Conservation (phyloP, 768 basidiomycete species). For the Guyanaporus albipodus region DNA sequence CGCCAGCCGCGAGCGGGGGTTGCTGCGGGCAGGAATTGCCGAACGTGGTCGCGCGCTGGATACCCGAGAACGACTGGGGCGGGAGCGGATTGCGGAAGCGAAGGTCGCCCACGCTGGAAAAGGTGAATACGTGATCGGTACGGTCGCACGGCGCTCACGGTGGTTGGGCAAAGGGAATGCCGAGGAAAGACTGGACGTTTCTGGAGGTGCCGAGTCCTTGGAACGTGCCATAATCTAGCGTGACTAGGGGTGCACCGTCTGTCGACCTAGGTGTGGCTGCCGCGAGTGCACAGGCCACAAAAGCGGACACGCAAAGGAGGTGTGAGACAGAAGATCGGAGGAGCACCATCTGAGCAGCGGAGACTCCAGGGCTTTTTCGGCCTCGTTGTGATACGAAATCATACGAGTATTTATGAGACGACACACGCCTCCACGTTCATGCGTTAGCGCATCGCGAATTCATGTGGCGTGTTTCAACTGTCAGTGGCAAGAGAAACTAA, state of each 20-base stretch:
- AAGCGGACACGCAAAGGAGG: neutral
- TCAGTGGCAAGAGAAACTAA: no score
- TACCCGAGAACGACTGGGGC: neutral
- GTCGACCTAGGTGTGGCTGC: neutral
- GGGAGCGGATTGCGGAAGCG: constrained; percentile 16
- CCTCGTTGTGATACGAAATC: no score
- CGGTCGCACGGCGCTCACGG: no score
- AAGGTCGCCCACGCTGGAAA: constrained; percentile 12
- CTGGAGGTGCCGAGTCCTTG: constrained; percentile 11
- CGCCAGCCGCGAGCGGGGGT: neutral
- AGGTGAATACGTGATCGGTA: no score
- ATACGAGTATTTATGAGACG: neutral
- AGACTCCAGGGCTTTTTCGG: neutral
- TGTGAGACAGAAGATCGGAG: neutral
- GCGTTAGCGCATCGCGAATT: no score
- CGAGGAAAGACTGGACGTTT: neutral
- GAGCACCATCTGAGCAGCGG: neutral
- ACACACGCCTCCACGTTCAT: no score
- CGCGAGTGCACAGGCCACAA: neutral
- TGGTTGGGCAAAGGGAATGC: constrained; percentile 1
- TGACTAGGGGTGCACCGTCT: constrained; percentile 4
- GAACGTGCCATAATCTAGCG: constrained; percentile 18
- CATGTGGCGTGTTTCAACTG: no score
- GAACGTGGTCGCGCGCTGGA: neutral
- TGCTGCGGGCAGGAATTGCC: constrained; percentile 43